A percentile compares a stretch with the other conserved stretches of the same genome.
These are phyloP conservation scores for Salvia miltiorrhiza DNA, from an alignment of 257 asterid species.

Conservation along the genomic window DNA sequence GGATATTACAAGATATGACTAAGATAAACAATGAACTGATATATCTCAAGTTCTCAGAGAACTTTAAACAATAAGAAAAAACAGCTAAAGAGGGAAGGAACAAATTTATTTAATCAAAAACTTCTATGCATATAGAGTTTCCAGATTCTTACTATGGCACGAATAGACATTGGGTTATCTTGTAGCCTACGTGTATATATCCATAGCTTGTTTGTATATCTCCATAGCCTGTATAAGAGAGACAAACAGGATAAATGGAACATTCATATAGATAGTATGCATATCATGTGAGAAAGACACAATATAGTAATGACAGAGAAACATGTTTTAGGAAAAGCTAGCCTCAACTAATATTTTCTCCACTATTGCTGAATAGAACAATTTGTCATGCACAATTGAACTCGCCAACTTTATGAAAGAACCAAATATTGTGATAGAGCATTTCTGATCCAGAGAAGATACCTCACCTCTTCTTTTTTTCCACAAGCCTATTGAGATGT, in stretches of 20 bases:
- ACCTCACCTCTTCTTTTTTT: slow-evolving; percentile 70
- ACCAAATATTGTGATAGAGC: background rate
- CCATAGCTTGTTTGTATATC: too few relatives aligned
- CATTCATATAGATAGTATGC: background rate
- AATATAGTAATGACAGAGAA: background rate
- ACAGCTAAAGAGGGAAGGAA: background rate
- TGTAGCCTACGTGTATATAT: slow-evolving; percentile 93
- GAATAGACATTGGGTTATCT: slow-evolving; percentile 83
- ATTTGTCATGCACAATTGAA: background rate
- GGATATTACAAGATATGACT: too few relatives aligned
- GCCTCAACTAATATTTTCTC: background rate
- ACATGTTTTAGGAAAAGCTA: background rate
- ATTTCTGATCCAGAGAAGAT: slow-evolving; percentile 66
- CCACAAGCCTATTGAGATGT: slow-evolving; percentile 52
- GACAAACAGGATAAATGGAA: background rate
- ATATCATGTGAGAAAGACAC: background rate
- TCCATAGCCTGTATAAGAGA: slow-evolving; percentile 72
- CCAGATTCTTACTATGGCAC: slow-evolving; percentile 61
- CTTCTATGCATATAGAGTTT: background rate
- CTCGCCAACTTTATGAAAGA: background rate
- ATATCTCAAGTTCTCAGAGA: background rate
- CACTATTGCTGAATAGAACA: background rate
- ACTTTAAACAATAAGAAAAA: background rate
- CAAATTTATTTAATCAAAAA: too few relatives aligned
- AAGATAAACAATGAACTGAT: background rate